A percentile compares a stretch with the other conserved stretches of the same genome.
These are phyloP conservation scores for Paecilomyces variotii DNA, from an alignment of 2,329 filamentous ascomycete genomes.

Conservation along the genomic window DNA sequence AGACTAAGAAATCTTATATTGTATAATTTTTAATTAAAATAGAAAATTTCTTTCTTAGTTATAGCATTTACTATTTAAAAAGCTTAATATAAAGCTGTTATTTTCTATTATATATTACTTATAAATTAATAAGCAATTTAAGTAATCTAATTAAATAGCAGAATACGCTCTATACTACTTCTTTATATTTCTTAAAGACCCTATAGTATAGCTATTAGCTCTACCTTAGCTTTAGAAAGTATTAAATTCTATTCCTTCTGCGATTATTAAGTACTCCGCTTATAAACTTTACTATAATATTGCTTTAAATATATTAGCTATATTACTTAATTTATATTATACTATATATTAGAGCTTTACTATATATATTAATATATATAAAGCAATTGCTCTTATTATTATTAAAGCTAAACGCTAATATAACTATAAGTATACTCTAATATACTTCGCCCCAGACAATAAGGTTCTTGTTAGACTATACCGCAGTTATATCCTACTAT, in stretches of 20 bases:
- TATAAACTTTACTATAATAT: background rate
- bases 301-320: background rate
- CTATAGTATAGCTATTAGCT: background rate
- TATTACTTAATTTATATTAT: background rate
- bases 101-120: background rate
- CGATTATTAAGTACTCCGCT: background rate
- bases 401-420: background rate
- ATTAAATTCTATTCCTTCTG: background rate
- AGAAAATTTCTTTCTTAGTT: background rate
- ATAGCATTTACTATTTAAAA: background rate
- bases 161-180: background rate
- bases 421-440: background rate
- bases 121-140: background rate
- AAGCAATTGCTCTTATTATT: background rate
- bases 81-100: background rate
- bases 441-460: background rate
- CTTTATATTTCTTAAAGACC: background rate
- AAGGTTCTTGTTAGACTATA: background rate
- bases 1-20: background rate
- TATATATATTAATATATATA: background rate
- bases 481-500: background rate
- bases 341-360: background rate
- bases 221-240: background rate
- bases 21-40: background rate
- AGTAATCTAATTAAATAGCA: background rate